Percentiles rank a stretch among this genome's conserved stretches.
Conservation (phyloP, 1,284 basidiomycete species). For the Apiotrichum laibachii region DNA sequence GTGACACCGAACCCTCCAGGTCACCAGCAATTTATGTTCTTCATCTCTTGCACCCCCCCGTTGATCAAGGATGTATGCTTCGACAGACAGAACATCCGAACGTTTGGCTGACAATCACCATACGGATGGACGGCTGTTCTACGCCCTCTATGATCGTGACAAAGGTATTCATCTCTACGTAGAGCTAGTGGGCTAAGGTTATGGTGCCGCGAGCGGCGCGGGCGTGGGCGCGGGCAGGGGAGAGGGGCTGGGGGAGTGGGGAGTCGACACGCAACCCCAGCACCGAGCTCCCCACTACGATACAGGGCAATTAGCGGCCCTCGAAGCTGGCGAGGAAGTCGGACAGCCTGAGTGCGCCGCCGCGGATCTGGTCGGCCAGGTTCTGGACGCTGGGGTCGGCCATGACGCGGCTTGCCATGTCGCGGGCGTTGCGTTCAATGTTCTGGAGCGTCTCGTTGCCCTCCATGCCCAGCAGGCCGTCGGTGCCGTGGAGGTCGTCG, state of each 20-base stretch:
- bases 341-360: slow-evolving; percentile 76
- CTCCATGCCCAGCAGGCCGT: slow-evolving; percentile 59
- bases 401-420: slow-evolving; percentile 73
- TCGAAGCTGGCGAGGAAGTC: slow-evolving; percentile 66
- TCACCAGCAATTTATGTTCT: too few species aligned
- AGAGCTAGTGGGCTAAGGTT: neutral
- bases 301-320: slow-evolving; percentile 8
- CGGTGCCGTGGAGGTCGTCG: slow-evolving; percentile 51
- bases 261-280: neutral
- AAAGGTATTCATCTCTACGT: neutral
- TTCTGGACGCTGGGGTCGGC: slow-evolving; percentile 89
- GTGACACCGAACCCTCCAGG: too few species aligned
- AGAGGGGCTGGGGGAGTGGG: neutral
- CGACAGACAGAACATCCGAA: too few species aligned
- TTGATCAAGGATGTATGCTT: too few species aligned
- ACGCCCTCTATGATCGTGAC: neutral
- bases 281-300: neutral
- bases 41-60: too few species aligned
- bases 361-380: slow-evolving; percentile 74
- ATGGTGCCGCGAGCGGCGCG: too few species aligned
- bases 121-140: too few species aligned
- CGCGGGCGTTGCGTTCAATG: slow-evolving; percentile 74
- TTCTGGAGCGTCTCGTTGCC: slow-evolving; percentile 63
- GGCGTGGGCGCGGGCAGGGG: neutral
- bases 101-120: too few species aligned